phyloP scores from a whole-genome alignment of 1,284 basidiomycete genomes.

The Vanrija sp. region DNA sequence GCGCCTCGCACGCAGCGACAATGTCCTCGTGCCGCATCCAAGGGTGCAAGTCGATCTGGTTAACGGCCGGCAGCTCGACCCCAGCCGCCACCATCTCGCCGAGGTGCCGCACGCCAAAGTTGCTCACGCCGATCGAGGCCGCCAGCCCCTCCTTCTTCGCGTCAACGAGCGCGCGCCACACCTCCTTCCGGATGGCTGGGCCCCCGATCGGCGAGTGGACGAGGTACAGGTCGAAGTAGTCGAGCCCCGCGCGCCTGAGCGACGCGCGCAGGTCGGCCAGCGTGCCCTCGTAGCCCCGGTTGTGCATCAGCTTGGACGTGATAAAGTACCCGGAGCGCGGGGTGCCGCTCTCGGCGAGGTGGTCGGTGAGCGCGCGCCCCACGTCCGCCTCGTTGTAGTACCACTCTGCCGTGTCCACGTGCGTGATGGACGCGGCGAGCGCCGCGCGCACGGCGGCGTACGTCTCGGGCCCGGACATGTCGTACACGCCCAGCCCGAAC shows the following conservation, averaged over 20 bases:
- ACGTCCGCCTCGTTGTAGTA: conserved; percentile 66
- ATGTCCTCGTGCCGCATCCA: conserved; percentile 50
- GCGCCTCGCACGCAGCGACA: conserved; percentile 50
- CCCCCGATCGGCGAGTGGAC: conserved; percentile 52
- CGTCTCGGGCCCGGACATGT: conserved; percentile 59
- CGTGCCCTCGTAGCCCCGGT: conserved; percentile 56
- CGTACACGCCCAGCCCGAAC: conserved; percentile 64
- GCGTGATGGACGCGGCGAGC: conserved; percentile 64
- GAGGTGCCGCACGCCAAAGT: conserved; percentile 52
- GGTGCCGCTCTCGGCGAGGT: conserved; percentile 40
- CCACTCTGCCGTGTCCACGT: conserved; percentile 56
- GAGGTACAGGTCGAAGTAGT: conserved; percentile 49
- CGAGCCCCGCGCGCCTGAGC: conserved; percentile 56
- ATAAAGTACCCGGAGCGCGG: conserved; percentile 61
- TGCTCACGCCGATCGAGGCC: conserved; percentile 51
- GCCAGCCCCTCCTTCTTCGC: conserved; percentile 49
- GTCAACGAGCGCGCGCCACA: conserved; percentile 50
- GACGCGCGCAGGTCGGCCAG: conserved; percentile 57
- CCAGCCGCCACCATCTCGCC: conserved; percentile 48
- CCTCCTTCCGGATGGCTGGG: conserved; percentile 43
- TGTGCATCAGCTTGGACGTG: conserved; percentile 64
- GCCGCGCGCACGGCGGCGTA: conserved; percentile 60
- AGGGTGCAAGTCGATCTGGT: conserved; percentile 49
- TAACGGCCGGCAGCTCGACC: conserved; percentile 46
- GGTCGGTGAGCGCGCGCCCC: conserved; percentile 60